Percentiles rank a stretch among this genome's conserved stretches.
phyloP scores from a whole-genome alignment of 176 grass and related monocot species.

The Hordeum marinum region DNA sequence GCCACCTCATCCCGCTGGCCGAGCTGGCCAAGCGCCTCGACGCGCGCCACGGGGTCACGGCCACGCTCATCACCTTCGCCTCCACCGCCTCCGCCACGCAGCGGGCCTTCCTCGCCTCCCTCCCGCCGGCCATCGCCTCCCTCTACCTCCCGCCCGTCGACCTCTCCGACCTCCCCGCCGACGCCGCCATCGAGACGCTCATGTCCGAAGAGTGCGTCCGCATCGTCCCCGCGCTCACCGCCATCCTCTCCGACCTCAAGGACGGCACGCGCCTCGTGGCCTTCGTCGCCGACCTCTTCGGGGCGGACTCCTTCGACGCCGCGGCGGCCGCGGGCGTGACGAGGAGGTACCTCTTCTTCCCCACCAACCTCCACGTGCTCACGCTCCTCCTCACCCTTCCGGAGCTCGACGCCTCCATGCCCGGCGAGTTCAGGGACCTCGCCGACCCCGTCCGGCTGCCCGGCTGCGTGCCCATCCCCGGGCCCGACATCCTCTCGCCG shows the following conservation, averaged over 20 bases:
- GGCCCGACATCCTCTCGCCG: too few species aligned
- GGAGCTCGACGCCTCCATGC: slow-evolving; percentile 21
- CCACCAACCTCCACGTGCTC: slow-evolving; percentile 45
- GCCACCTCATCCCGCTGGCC: background rate
- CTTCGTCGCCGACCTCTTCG: slow-evolving; percentile 58
- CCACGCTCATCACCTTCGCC: slow-evolving; percentile 40
- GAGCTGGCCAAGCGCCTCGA: slow-evolving; percentile 47
- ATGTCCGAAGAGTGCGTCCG: slow-evolving; percentile 20
- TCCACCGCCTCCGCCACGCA: background rate
- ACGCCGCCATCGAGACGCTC: slow-evolving; percentile 33
- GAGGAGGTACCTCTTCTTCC: slow-evolving; percentile 45
- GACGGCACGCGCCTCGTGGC: slow-evolving; percentile 10
- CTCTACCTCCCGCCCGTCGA: slow-evolving; percentile 29
- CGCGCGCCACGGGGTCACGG: background rate
- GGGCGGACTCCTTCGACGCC: slow-evolving; percentile 32
- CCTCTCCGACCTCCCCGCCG: slow-evolving; percentile 25
- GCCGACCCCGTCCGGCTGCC: too few species aligned
- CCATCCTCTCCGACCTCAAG: background rate
- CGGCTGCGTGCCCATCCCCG: too few species aligned
- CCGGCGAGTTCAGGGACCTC: slow-evolving; percentile 24
- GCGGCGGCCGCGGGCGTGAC: slow-evolving; percentile 25
- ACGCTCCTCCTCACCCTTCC: slow-evolving; percentile 50
- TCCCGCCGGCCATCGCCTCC: too few species aligned
- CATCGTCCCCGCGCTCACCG: too few species aligned
- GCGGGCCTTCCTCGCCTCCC: too few species aligned